Base-by-base conservation (phyloP, 345 rosid species). In the Pistacia integerrima region DNA sequence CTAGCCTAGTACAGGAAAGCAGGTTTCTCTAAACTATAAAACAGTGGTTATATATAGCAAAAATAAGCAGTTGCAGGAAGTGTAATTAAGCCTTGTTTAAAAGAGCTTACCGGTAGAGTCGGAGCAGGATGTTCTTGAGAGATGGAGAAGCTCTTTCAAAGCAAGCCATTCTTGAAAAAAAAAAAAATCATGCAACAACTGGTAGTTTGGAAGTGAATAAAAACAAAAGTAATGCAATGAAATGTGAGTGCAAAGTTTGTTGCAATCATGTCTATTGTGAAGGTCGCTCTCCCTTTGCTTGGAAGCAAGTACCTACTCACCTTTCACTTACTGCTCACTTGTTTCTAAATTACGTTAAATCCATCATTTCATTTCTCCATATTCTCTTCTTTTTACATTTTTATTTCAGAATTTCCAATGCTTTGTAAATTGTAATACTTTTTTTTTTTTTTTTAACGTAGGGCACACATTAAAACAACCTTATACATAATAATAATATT, bases 111-210 rank as follows among this genome's bases (percentile, higher is more conserved):
- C 82, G 73, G 59, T 85, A 74, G 25, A 89, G 33, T 69, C 75
- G 75, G 81, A 85, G 85, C 81, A 89, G 80, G 59, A 83, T 78
- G 72, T 87, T 81, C 81, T 82, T 84, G 38, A 89, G 69, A 22
- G 90, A 87, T 1, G 90, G 93, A 8, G 90, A 87, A n/a, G 84
- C 87, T 79, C 89, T 85, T 55, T 85, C 84, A 65, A 85, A 85
- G 69, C 82, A 76, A 20, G 87, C 85, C 90, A 87, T 85, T 52
- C 20, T 58, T 67, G 1, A 41, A 41, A 30, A 30, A 28, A 28
- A 28, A 28, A 30, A 14, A 36, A 70, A 8, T 35, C 66, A 38
- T 49, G 58, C 51, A 64, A 68, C 11, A 56, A 56, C 30, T 2
- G 3, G 3, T 30, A 30, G 33, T 30, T 30, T 30, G 33, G 33